Conservation (phyloP, 148 eudicot genomes). For the Simmondsia chinensis region DNA sequence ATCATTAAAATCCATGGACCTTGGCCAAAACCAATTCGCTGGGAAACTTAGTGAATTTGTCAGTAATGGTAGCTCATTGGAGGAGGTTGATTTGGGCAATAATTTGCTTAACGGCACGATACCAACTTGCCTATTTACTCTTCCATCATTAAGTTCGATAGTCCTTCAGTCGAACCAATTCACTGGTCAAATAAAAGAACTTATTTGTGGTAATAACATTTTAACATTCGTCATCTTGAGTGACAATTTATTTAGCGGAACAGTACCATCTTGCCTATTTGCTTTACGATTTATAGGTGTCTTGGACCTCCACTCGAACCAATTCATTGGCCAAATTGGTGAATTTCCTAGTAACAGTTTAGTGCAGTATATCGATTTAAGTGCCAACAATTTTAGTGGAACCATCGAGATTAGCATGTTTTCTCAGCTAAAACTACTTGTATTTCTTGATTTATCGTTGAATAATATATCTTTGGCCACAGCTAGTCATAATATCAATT, state of each 20-base stretch:
- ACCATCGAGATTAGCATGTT: constrained; percentile 4
- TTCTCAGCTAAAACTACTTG: constrained; percentile 1
- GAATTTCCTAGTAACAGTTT: no score
- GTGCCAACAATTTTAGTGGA: constrained; percentile 20
- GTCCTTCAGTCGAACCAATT: constrained; percentile 2
- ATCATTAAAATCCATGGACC: background rate
- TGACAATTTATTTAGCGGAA: no score
- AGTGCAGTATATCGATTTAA: background rate
- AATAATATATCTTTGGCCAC: constrained; percentile 1
- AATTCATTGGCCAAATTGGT: no score
- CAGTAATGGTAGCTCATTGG: background rate
- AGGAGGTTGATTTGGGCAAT: background rate
- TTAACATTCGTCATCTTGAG: no score
- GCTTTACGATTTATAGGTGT: no score
- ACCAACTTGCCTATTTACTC: no score
- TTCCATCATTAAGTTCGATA: no score
- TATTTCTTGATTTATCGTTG: background rate
- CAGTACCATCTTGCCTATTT: no score
- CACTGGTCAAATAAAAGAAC: no score
- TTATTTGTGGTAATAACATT: no score
- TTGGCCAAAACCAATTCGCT: background rate
- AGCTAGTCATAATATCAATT: background rate
- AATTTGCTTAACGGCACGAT: constrained; percentile 6
- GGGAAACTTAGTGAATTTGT: constrained; percentile 1
- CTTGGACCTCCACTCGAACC: no score